phyloP scores from a whole-genome alignment of 768 basidiomycete species.

The Boletus coccyginus region DNA sequence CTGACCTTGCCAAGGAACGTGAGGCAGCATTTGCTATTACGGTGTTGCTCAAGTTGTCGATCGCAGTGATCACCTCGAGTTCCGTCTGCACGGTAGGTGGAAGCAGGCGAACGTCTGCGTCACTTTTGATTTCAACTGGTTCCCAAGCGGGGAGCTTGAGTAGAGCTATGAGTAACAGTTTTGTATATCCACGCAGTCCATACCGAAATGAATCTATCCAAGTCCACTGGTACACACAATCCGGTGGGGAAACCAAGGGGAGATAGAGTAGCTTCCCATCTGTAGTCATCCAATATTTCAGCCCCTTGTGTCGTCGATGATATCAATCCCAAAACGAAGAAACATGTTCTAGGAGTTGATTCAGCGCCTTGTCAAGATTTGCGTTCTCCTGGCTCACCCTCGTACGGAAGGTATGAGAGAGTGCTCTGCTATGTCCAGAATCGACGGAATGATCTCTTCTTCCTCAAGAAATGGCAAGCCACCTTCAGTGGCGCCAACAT shows the following conservation, averaged over 20 bases:
- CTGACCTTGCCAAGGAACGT: conserved; percentile 79
- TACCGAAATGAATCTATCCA: conserved; percentile 79
- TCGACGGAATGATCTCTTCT: conserved; percentile 87
- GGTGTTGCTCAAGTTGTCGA: conserved; percentile 92
- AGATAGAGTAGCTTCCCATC: conserved; percentile 89
- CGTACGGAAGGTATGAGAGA: conserved; percentile 88
- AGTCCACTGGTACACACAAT: conserved; percentile 83
- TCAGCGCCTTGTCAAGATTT: conserved; percentile 3
- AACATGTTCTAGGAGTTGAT: conserved; percentile 73
- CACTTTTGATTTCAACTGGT: conserved; percentile 29
- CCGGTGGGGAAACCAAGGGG: conserved; percentile 87
- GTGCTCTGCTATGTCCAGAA: conserved; percentile 88
- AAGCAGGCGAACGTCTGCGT: conserved; percentile 48
- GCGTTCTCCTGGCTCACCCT: conserved; percentile 61
- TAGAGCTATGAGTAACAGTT: conserved; percentile 2
- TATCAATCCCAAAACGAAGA: conserved; percentile 91
- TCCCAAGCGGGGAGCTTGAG: conserved; percentile 74
- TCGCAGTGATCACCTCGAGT: conserved; percentile 80
- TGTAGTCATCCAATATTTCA: conserved; percentile 88
- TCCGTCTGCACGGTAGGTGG: conserved; percentile 70
- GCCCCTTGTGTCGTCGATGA: conserved; percentile 90
- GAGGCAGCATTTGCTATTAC: conserved; percentile 96
- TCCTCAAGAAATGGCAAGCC: conserved; percentile 96
- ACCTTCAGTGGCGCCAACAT: conserved; percentile 85
- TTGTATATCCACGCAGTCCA: conserved; percentile 24